Percentiles rank a stretch among this genome's conserved stretches.
Conservation (phyloP, 495 filamentous ascomycete genomes). For the Podospora conica region DNA sequence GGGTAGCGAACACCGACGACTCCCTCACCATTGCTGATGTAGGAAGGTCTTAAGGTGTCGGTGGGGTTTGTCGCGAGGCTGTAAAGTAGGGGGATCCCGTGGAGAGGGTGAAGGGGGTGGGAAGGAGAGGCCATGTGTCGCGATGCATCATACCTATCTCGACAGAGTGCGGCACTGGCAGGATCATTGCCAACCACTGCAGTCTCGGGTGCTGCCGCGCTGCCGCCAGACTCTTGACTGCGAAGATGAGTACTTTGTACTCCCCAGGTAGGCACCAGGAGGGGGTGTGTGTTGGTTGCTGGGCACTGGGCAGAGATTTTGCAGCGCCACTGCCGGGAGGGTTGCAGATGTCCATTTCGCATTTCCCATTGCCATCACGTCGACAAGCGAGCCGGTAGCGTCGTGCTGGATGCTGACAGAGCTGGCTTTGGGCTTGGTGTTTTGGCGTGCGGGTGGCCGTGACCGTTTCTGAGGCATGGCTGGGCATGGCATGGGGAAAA, state of each 20-base stretch:
- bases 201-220: background rate
- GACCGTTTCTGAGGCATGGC: background rate
- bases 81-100: background rate
- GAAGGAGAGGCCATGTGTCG: background rate
- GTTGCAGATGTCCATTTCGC: background rate
- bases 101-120: background rate
- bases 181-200: background rate
- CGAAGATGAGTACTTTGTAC: no score
- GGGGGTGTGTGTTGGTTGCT: background rate
- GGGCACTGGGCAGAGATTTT: background rate
- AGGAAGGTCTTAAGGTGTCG: background rate
- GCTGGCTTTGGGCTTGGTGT: background rate
- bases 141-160: no score
- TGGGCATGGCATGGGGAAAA: background rate
- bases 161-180: background rate
- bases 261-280: no score
- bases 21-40: background rate
- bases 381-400: background rate
- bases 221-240: background rate
- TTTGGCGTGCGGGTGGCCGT: background rate
- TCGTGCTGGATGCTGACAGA: background rate
- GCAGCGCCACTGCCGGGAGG: background rate
- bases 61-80: background rate
- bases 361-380: background rate
- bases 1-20: background rate